phyloP scores from a whole-genome alignment of 148 eudicot genomes.

The Dianthus caryophyllus region DNA sequence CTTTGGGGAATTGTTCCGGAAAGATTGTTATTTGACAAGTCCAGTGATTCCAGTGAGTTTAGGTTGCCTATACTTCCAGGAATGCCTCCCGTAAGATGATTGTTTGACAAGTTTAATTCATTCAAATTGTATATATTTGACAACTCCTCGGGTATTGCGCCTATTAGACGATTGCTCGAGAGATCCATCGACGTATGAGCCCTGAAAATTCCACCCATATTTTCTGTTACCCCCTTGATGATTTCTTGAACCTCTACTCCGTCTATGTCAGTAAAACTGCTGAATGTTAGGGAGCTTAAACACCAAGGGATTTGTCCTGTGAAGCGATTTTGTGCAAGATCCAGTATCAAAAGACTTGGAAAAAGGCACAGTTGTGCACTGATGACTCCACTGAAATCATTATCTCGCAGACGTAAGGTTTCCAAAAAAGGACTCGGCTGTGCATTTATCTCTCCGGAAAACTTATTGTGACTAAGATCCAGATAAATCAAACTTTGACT shows the following conservation, averaged over 20 bases:
- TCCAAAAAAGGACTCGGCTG: not conserved
- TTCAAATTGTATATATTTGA: slow-evolving; percentile 8
- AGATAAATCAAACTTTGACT: not conserved
- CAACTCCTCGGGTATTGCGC: slow-evolving; percentile 35
- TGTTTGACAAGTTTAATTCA: slow-evolving; percentile 23
- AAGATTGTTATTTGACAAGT: slow-evolving; percentile 23
- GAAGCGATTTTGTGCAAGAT: not conserved
- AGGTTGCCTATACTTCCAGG: slow-evolving; percentile 21
- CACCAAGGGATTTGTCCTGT: slow-evolving; percentile 6
- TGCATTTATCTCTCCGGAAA: not conserved
- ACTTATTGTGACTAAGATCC: slow-evolving; percentile 9
- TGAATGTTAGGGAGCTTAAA: not conserved
- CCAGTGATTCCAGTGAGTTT: slow-evolving; percentile 16
- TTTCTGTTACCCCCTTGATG: not conserved
- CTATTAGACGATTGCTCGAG: slow-evolving; percentile 33
- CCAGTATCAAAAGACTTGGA: not conserved
- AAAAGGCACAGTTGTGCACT: not conserved
- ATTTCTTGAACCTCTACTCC: not conserved
- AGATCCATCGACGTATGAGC: slow-evolving; percentile 24
- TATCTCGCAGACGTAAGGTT: not conserved
- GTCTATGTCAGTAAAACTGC: no score
- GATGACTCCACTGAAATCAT: not conserved
- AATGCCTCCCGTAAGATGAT: slow-evolving; percentile 23
- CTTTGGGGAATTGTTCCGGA: slow-evolving; percentile 25
- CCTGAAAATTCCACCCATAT: not conserved